Base-by-base conservation (phyloP, 768 basidiomycete genomes). In the Tulasnella sp. region DNA sequence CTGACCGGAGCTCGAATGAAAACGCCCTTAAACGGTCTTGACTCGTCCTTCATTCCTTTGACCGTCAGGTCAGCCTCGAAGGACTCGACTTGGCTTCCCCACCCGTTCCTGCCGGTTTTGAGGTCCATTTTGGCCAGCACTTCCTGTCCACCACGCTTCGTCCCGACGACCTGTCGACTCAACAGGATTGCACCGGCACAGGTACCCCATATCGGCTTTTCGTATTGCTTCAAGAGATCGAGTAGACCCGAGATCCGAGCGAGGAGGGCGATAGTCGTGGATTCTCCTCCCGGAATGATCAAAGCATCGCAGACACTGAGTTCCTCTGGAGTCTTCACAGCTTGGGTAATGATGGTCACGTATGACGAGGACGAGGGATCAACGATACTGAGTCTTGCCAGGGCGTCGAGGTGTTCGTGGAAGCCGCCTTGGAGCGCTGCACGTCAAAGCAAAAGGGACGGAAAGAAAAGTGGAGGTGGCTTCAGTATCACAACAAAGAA, bases 231-330 rank as follows among this genome's bases (percentile, higher is more conserved):
- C 5, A 98, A 83, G 7, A 92, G 93, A n/a, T 90, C 87, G 17
- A 94, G 78, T 44, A 98, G 84, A 0, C 92, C 92, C 0, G 89
- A 85, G 35, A 89, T 84, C 69, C 84, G 84, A 35, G 88, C 92
- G 22, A 90, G 83, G 65, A 92, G 84, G 1, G 89, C 91, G 74
- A 98, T 98, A 2, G 95, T 93, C 5, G 96, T 98, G 5, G 92
- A 94, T 81, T 98, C 96, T 91, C 96, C 96, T 7, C 95, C 96
- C 12, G 96, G 96, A 74, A 98, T 93, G 74, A 98, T 88, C 65
- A 98, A 83, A 0, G 90, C 95, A 76, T 92, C 87, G 78, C 94
- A 96, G 69, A 77, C 80, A 67, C 81, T 80, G 36, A 98, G 85
- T 73, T 97, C 94, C n/a, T 86, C 86, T 2, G 84, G 81, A 2